Base-by-base conservation (phyloP, 352 stramenopile genomes). In the Pythium dissotocum region DNA sequence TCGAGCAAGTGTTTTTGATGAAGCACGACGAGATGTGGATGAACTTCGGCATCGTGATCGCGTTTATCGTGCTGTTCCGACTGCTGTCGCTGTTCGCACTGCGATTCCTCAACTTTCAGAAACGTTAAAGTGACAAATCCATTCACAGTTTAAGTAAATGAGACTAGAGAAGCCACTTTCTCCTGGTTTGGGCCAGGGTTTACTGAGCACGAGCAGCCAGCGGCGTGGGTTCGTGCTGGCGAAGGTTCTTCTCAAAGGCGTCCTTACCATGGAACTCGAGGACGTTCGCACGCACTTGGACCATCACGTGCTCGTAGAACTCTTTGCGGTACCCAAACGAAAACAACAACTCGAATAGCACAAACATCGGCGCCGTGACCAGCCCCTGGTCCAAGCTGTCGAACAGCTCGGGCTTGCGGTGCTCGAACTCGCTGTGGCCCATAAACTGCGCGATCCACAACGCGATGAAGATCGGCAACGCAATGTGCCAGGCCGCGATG, bases 341-440 rank as follows among this genome's bases (percentile, higher is more conserved):
- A 53, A 95, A 90, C 4, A 96, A 73, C 16, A 86, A 62, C 44
- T 96, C 88, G 5, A 97, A 71, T 48, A 95, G 64, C 67, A 97
- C 89, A 58, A 97, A 97, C 69, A 97, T 87, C 4, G 89, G 88
- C 4, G 89, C 89, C 8, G 86, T 93, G 28, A 94, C 75, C 16
- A 91, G 28, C 14, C 77, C 87, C 58, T 97, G 89, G 71, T 95
- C 85, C 49, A 96, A 67, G 59, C 86, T 95, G 62, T 96, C 87
- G 8, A 97, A 75, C 0, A 97, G 76, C 58, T 89, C 89, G 0
- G 90, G 90, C 44, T 93, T 90, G 60, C 87, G 83, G 48, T 85
- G 77, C 67, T 97, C 90, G 51, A 90, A 95, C 24, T 96, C 77
- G 13, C 78, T 83, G 67, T 97, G 89, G 36, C 87, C 90, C 58